These are phyloP conservation scores for Tricholoma matsutake DNA, from an alignment of 768 basidiomycete genomes.

Conservation along the genomic window DNA sequence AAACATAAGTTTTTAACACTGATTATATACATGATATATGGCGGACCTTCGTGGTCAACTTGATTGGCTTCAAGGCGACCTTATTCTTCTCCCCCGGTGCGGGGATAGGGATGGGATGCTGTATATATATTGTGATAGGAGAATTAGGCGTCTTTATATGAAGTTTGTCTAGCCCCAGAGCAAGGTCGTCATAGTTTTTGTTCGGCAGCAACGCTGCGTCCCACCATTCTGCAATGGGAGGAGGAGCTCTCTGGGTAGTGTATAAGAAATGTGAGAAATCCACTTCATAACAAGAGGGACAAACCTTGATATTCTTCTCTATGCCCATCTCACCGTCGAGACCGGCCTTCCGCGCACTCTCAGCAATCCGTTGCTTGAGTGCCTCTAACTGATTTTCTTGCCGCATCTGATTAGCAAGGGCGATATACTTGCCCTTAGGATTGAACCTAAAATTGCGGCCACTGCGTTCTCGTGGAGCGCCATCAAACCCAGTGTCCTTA, in stretches of 20 bases:
- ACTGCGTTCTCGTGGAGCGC: conserved; percentile 65
- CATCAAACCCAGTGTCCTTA: conserved; percentile 68
- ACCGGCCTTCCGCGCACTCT: conserved; percentile 90
- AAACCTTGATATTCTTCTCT: conserved; percentile 84
- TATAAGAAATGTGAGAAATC: neutral
- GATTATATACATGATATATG: neutral
- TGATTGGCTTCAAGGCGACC: conserved; percentile 76
- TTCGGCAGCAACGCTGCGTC: conserved; percentile 81
- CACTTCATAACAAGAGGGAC: conserved; percentile 14
- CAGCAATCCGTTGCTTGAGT: conserved; percentile 89
- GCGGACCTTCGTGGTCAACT: conserved; percentile 85
- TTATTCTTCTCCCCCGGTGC: conserved; percentile 85
- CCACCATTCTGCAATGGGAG: conserved; percentile 97
- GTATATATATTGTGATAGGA: conserved; percentile 86
- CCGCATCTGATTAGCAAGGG: conserved; percentile 65
- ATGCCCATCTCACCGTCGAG: conserved; percentile 90
- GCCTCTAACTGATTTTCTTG: conserved; percentile 83
- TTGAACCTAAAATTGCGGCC: conserved; percentile 82
- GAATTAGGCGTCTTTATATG: conserved; percentile 66
- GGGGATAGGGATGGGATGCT: conserved; percentile 96
- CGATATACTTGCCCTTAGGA: conserved; percentile 88
- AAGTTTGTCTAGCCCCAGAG: conserved; percentile 50
- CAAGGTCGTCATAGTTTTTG: conserved; percentile 76
- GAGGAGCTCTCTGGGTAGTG: conserved; percentile 63
- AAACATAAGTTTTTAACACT: neutral